These are phyloP conservation scores for Hygrocybe punicea DNA, from an alignment of 768 basidiomycete species.

Conservation along the genomic window DNA sequence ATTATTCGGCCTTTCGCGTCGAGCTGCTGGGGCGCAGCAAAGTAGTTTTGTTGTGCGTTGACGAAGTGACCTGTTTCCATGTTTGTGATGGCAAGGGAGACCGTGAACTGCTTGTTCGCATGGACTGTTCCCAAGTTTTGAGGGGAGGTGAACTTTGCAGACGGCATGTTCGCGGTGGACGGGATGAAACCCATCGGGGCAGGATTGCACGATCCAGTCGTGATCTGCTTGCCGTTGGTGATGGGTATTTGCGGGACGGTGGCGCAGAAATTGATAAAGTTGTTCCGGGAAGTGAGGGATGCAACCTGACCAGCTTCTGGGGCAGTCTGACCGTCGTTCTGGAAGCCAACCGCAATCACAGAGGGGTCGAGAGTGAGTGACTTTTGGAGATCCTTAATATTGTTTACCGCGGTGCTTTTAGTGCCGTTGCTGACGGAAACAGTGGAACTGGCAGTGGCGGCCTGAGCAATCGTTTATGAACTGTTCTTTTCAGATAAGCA, in stretches of 20 bases:
- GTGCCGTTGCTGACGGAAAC: neutral
- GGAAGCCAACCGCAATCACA: slow-evolving; percentile 57
- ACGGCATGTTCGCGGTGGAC: slow-evolving; percentile 49
- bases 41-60: slow-evolving; percentile 46
- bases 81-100: slow-evolving; percentile 45
- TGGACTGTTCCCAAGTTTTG: slow-evolving; percentile 43
- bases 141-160: slow-evolving; percentile 49
- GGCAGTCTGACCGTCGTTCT: slow-evolving; percentile 48
- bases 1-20: slow-evolving; percentile 47
- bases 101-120: slow-evolving; percentile 49
- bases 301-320: slow-evolving; percentile 48
- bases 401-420: neutral
- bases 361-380: slow-evolving; percentile 43
- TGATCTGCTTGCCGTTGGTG: slow-evolving; percentile 49
- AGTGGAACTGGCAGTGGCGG: neutral
- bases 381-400: slow-evolving; percentile 41
- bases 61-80: slow-evolving; percentile 56
- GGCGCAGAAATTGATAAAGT: slow-evolving; percentile 68
- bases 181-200: slow-evolving; percentile 60
- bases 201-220: slow-evolving; percentile 48
- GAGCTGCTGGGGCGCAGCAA: slow-evolving; percentile 53
- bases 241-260: slow-evolving; percentile 40
- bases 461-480: neutral
- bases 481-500: too few relatives aligned
- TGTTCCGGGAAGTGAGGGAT: slow-evolving; percentile 60